phyloP scores from a whole-genome alignment of 2,329 filamentous ascomycete species.

The Colletotrichum nymphaeae region DNA sequence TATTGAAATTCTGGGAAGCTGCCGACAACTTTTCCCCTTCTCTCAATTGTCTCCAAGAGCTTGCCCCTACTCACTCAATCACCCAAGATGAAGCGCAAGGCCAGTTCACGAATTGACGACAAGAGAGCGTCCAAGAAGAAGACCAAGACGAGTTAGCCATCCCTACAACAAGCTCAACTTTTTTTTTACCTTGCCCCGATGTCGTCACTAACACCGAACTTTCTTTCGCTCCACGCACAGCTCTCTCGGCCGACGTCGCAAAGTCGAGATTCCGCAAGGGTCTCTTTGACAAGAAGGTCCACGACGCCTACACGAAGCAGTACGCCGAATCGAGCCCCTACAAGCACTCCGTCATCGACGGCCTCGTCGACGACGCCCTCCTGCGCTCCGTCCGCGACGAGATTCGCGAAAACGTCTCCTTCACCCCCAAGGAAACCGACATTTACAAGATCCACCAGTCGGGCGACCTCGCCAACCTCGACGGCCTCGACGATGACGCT shows the following conservation, averaged over 20 bases:
- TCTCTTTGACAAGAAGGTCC: constrained; percentile 70
- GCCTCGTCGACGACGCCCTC: constrained; percentile 82
- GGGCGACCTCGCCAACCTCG: constrained; percentile 94
- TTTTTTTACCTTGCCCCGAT: neutral
- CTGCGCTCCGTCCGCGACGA: constrained; percentile 89
- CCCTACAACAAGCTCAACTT: neutral
- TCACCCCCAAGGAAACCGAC: constrained; percentile 98
- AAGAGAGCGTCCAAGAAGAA: constrained; percentile 64
- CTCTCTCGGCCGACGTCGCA: constrained; percentile 60
- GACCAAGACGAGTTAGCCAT: constrained; percentile 58
- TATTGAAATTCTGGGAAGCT: constrained; percentile 4
- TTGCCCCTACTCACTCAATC: neutral
- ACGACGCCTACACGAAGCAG: constrained; percentile 68
- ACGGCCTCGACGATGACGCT: constrained; percentile 89
- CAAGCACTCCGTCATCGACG: constrained; percentile 90
- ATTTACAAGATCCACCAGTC: constrained; percentile 99
- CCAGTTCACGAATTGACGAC: constrained; percentile 56
- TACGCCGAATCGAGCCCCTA: constrained; percentile 79
- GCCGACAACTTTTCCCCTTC: constrained; percentile 2
- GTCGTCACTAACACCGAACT: constrained; percentile 31
- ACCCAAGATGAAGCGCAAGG: constrained; percentile 70
- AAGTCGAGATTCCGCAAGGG: constrained; percentile 72
- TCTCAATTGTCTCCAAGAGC: neutral
- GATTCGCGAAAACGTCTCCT: constrained; percentile 90
- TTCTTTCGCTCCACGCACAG: constrained; percentile 42